Base-by-base conservation (phyloP, 306 rosid species). In the Quercus dentata region DNA sequence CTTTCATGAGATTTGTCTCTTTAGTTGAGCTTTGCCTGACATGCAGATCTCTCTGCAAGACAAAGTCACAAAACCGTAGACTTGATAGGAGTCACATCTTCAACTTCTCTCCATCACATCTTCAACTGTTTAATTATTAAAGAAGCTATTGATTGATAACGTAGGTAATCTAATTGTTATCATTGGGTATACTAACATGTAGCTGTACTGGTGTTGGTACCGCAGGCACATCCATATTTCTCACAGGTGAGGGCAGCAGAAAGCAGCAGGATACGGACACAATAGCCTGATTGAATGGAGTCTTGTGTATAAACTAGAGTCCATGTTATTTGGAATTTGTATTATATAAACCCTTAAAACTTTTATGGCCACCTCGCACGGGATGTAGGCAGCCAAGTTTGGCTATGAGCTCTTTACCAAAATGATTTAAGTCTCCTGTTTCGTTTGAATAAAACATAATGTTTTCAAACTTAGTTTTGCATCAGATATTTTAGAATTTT, bases 221-320 rank as follows among this genome's bases (percentile, higher is more conserved):
- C 76, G 87, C 77, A 94, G 98, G 95, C 91, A 23, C 97, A 94
- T 87, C 91, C 96, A 5, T 92, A 92, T 82, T 94, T 94, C 81
- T 89, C 98, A 44, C 96, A 90, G 85, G 98, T 90, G 83, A 92
- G 96, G 88, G 98, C 97, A 73, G 98, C 97, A 59, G 98, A 94
- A 90, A 92, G 90, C 75, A 92, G 96, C 90, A 86, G 96, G 90
- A 90, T 90, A 94, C 88, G 98, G 79, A 88, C 94, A 13, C 85
- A 92, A 78, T 88, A 82, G 73, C 75, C 65, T 69, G 78, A 68
- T 58, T 31, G 38, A 49, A 7, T 64, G 58, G 80, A 74, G 71
- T 79, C 73, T 35, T 9, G 46, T 76, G 57, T 19, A 41, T 78
- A 72, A 84, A 65, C 86, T 71, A 9, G 84, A 84, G 80, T 78